Conservation (phyloP, 768 basidiomycete genomes). For the Boletus subparvulus region DNA sequence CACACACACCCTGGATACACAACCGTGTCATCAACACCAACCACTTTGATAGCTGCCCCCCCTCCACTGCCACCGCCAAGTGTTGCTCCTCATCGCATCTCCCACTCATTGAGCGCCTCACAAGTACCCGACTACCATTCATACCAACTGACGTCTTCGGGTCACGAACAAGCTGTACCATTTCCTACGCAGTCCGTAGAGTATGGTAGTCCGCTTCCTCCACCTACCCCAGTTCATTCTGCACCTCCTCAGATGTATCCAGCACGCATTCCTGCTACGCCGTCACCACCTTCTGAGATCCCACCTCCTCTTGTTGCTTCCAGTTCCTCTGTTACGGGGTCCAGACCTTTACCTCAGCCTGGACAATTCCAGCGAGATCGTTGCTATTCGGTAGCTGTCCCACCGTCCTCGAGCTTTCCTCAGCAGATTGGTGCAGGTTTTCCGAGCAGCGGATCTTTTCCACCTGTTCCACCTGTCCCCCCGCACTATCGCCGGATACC, state of each 20-base stretch:
- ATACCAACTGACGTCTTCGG: constrained; percentile 19
- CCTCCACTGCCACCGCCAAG: constrained; percentile 12
- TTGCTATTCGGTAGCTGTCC: constrained; percentile 28
- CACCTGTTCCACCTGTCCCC: constrained; percentile 19
- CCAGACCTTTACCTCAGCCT: constrained; percentile 34
- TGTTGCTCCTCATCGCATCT: constrained; percentile 18
- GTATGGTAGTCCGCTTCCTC: constrained; percentile 17
- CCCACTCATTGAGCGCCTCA: constrained; percentile 30
- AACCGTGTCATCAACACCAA: constrained; percentile 7
- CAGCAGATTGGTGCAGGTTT: constrained; percentile 23
- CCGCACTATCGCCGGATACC: constrained; percentile 37
- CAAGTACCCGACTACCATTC: constrained; percentile 27
- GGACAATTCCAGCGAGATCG: constrained; percentile 32
- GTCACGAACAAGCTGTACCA: constrained; percentile 20
- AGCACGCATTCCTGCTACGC: constrained; percentile 13
- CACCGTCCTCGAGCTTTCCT: constrained; percentile 34
- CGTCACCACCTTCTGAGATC: constrained; percentile 28
- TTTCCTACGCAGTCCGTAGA: constrained; percentile 30
- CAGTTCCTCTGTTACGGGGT: constrained; percentile 15
- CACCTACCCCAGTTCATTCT: constrained; percentile 24
- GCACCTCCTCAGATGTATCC: constrained; percentile 28
- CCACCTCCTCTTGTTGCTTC: constrained; percentile 4
- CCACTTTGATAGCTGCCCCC: constrained; percentile 4
- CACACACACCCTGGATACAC: constrained; percentile 13
- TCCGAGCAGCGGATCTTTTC: constrained; percentile 17